Conservation (phyloP, 495 filamentous ascomycete species). For the Aspergillus ellipticus region DNA sequence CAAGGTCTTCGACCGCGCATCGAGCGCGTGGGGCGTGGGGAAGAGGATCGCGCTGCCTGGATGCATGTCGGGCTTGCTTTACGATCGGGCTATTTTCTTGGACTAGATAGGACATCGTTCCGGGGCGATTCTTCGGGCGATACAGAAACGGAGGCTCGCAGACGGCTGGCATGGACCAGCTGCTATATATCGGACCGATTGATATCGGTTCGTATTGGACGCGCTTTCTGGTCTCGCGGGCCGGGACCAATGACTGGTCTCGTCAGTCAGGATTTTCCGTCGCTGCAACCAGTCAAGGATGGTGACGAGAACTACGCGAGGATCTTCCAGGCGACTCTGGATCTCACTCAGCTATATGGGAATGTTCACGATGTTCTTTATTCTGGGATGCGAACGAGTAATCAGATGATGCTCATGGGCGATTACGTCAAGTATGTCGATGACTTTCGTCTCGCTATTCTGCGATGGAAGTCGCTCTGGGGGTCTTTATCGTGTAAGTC, state of each 20-base stretch:
- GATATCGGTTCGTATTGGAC: conserved; percentile 60
- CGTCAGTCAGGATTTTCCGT: conserved; percentile 59
- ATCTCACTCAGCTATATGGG: conserved; percentile 62
- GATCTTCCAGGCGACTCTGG: conserved; percentile 60
- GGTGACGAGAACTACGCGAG: conserved; percentile 59
- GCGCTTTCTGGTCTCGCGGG: conserved; percentile 63
- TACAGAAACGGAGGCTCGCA: conserved; percentile 50
- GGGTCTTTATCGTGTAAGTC: conserved; percentile 52
- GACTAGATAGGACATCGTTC: conserved; percentile 56
- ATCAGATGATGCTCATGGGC: conserved; percentile 61
- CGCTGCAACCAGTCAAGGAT: conserved; percentile 46
- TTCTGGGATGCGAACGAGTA: conserved; percentile 59
- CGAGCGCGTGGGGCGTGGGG: conserved; percentile 56
- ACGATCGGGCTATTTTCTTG: conserved; percentile 61
- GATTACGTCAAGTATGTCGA: conserved; percentile 66
- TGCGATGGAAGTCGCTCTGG: conserved; percentile 62
- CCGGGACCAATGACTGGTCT: conserved; percentile 61
- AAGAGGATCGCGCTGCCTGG: conserved; percentile 65
- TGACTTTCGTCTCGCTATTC: conserved; percentile 59
- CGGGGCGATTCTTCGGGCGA: conserved; percentile 43
- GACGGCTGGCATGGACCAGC: conserved; percentile 58
- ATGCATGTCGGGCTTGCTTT: conserved; percentile 65
- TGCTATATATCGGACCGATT: conserved; percentile 64
- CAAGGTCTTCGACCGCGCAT: conserved; percentile 50
- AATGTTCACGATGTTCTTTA: conserved; percentile 67